phyloP scores from a whole-genome alignment of 2,329 filamentous ascomycete species.

The Aspergillus neoniger region DNA sequence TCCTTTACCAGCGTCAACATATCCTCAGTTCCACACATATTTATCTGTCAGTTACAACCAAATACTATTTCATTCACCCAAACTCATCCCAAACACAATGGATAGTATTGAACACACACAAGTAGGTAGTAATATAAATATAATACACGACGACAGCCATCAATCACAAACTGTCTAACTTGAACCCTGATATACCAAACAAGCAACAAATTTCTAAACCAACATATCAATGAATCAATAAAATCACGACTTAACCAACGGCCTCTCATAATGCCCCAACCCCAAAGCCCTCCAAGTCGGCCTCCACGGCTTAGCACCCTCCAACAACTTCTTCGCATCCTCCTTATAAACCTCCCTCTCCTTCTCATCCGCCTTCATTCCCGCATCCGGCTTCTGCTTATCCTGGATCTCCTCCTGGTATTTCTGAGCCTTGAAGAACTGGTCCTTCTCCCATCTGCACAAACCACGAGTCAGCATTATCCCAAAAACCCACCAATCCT shows the following conservation, averaged over 20 bases:
- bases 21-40: not conserved
- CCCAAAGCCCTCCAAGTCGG: constrained; percentile 51
- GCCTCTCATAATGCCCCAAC: constrained; percentile 37
- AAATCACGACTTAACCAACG: constrained; percentile 17
- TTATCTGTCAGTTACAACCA: not conserved
- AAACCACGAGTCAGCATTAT: not conserved
- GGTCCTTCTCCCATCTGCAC: constrained; percentile 62
- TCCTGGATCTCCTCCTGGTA: constrained; percentile 47
- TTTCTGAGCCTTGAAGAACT: constrained; percentile 57
- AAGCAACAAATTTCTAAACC: not conserved
- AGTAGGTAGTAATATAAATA: no score
- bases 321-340: constrained; percentile 65
- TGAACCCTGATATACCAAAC: not conserved
- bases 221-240: not conserved
- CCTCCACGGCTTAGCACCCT: constrained; percentile 63
- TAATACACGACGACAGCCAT: no score
- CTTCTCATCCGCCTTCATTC: constrained; percentile 37
- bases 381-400: constrained; percentile 35
- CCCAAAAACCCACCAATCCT: not conserved
- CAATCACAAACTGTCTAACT: no score
- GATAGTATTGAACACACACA: no score
- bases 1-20: constrained; percentile 2
- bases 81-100: no score
- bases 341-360: constrained; percentile 54
- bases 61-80: no score